Conservation (phyloP, 257 asterid genomes). For the Nicotiana undulata region DNA sequence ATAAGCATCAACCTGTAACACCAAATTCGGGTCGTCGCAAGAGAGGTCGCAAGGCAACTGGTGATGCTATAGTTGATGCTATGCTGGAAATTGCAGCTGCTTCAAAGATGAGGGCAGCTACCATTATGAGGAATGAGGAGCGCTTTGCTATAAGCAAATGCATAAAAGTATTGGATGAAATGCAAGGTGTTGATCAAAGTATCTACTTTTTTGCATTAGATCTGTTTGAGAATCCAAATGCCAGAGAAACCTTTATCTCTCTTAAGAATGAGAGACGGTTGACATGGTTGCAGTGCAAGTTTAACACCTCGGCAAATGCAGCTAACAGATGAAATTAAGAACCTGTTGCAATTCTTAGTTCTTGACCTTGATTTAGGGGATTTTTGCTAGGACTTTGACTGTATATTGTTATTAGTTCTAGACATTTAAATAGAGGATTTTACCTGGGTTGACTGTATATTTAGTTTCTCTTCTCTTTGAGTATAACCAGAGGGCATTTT, state of each 20-base stretch:
- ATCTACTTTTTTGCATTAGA: constrained; percentile 75
- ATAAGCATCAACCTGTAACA: constrained; percentile 41
- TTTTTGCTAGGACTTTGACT: neutral
- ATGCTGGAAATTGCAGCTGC: constrained; percentile 95
- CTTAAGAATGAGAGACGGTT: constrained; percentile 68
- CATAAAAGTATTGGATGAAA: constrained; percentile 72
- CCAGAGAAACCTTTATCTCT: constrained; percentile 69
- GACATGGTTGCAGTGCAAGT: constrained; percentile 74
- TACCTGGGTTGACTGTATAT: too few relatives aligned
- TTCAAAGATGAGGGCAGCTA: constrained; percentile 90
- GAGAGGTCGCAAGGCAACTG: constrained; percentile 85
- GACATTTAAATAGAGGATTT: neutral
- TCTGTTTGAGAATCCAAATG: constrained; percentile 61
- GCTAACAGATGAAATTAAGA: constrained; percentile 27
- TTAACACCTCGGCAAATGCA: constrained; percentile 47
- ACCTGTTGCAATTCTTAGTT: constrained; percentile 3
- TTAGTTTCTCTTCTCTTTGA: too few relatives aligned
- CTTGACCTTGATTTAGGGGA: constrained; percentile 9
- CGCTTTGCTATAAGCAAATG: constrained; percentile 80
- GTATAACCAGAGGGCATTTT: too few relatives aligned
- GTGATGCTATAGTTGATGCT: constrained; percentile 90
- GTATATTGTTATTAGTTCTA: neutral
- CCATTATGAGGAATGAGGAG: constrained; percentile 68
- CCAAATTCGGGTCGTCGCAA: constrained; percentile 63
- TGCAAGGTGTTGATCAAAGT: constrained; percentile 69